Evolutionary conservation across 306 rosid genomes (phyloP).

Genomic region (Luffa acutangula): DNA sequence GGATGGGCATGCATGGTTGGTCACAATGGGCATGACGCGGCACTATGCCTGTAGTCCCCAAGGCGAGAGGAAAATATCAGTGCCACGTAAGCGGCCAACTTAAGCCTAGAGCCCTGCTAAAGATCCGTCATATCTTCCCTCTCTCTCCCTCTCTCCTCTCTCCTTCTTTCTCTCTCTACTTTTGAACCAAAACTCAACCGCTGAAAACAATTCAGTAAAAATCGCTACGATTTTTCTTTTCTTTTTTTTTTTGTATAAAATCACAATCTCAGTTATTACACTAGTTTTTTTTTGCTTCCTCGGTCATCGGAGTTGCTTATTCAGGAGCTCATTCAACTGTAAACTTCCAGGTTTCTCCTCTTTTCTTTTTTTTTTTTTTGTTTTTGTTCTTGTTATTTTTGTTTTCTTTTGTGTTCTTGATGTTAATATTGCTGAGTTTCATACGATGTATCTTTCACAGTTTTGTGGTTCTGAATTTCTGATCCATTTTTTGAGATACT

Average conservation of each 20-base stretch:
- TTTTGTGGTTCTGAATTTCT: not conserved
- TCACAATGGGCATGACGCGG: slow-evolving; percentile 14
- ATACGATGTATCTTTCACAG: not conserved
- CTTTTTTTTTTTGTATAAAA: not conserved
- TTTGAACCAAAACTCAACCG: slow-evolving; percentile 8
- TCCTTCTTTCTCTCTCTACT: slow-evolving; percentile 9
- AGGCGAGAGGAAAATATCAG: slow-evolving; percentile 71
- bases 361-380: not conserved
- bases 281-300: not conserved
- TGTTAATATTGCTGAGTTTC: not conserved
- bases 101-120: slow-evolving; percentile 32
- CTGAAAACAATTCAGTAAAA: not conserved
- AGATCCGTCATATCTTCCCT: slow-evolving; percentile 32
- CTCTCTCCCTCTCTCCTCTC: slow-evolving; percentile 1
- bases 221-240: not conserved
- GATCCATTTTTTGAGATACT: not conserved
- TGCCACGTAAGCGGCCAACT: slow-evolving; percentile 58
- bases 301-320: not conserved
- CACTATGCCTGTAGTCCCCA: slow-evolving; percentile 12
- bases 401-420: not conserved
- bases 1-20: not conserved
- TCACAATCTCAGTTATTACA: not conserved
- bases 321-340: not conserved
- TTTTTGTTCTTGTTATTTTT: not conserved
- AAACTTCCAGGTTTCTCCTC: not conserved